These are phyloP conservation scores for Tardiomyces depauwii DNA, from an alignment of 1,139 yeast species.

Conservation along the genomic window DNA sequence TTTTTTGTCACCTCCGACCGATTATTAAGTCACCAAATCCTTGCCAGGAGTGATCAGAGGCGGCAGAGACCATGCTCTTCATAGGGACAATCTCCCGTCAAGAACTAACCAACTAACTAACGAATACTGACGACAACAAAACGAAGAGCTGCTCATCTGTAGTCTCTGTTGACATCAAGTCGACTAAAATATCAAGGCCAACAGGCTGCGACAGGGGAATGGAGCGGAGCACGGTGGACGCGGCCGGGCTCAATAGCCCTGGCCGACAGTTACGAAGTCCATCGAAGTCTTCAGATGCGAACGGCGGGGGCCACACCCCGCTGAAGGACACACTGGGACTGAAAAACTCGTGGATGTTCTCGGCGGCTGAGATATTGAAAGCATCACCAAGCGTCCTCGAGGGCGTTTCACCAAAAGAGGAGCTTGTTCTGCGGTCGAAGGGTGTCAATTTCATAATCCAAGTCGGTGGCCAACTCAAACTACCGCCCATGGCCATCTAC, in stretches of 20 bases:
- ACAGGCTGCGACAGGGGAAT: background rate
- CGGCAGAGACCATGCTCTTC: too few relatives aligned
- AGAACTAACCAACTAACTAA: too few relatives aligned
- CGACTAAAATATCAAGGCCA: too few relatives aligned
- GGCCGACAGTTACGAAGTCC: background rate
- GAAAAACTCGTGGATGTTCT: constrained; percentile 9
- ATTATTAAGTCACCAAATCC: too few relatives aligned
- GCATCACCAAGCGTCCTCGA: constrained; percentile 29
- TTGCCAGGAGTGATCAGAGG: too few relatives aligned
- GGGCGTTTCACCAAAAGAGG: constrained; percentile 29
- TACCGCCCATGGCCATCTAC: constrained; percentile 37
- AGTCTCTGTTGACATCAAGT: too few relatives aligned
- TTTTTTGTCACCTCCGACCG: too few relatives aligned
- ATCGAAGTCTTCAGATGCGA: background rate
- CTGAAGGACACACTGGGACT: background rate
- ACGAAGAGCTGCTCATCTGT: too few relatives aligned
- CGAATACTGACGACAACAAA: too few relatives aligned
- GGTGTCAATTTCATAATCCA: constrained; percentile 36
- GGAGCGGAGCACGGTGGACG: background rate
- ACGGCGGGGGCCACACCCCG: background rate
- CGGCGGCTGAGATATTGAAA: constrained; percentile 4
- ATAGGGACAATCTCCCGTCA: too few relatives aligned
- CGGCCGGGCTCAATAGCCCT: background rate
- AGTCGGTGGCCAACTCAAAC: constrained; percentile 32
- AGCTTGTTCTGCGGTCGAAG: constrained; percentile 33